phyloP scores from a whole-genome alignment of 305 asterid genomes.

The Salvia sclarea region DNA sequence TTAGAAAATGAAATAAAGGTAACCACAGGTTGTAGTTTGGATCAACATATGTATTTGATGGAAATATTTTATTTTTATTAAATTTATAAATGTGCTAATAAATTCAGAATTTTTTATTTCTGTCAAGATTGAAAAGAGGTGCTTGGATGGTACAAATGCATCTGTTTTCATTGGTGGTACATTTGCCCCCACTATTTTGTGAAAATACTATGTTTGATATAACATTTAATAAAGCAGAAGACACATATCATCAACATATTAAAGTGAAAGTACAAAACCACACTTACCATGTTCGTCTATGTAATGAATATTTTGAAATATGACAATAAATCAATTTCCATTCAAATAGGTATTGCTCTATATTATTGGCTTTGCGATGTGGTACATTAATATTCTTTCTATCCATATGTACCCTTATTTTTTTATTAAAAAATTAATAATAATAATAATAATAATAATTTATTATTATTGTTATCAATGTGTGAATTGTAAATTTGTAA shows the following conservation, averaged over 20 bases:
- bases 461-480: too few relatives aligned
- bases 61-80: background rate
- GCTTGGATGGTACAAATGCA: background rate
- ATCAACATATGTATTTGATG: background rate
- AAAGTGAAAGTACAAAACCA: constrained; percentile 20
- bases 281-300: constrained; percentile 42
- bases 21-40: background rate
- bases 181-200: constrained; percentile 25
- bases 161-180: constrained; percentile 10
- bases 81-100: too few relatives aligned
- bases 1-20: background rate
- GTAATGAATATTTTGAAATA: constrained; percentile 19
- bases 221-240: constrained; percentile 27
- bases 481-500: too few relatives aligned
- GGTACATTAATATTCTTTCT: constrained; percentile 9
- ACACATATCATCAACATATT: constrained; percentile 31
- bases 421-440: background rate
- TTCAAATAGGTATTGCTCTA: background rate
- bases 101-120: too few relatives aligned
- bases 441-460: background rate
- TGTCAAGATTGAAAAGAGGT: background rate
- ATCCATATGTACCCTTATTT: background rate
- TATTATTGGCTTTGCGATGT: background rate
- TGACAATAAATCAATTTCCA: constrained; percentile 8
- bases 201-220: constrained; percentile 23